phyloP scores from a whole-genome alignment of 73 alveolate species.

The Stentor coeruleus region DNA sequence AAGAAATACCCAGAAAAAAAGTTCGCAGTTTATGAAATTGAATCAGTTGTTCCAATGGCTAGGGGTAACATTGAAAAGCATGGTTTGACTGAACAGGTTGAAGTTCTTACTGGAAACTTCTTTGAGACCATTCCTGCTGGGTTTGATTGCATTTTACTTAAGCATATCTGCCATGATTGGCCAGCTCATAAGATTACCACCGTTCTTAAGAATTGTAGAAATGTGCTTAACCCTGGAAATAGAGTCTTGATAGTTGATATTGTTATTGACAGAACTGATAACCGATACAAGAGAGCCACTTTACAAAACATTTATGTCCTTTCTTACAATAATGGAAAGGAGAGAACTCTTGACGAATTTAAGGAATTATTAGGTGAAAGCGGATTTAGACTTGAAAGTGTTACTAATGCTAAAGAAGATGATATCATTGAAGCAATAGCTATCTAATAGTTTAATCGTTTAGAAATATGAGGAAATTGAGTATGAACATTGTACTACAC shows the following conservation, averaged over 20 bases:
- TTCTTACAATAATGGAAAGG: background rate
- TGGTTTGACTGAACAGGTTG: background rate
- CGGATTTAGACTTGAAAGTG: background rate
- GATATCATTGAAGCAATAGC: too few relatives aligned
- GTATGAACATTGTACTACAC: too few relatives aligned
- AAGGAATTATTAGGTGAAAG: background rate
- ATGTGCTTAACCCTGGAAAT: background rate
- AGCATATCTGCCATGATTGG: slow-evolving; percentile 13
- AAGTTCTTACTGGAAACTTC: slow-evolving; percentile 12
- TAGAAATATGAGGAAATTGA: too few relatives aligned
- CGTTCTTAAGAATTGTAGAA: slow-evolving; percentile 9
- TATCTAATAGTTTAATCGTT: too few relatives aligned
- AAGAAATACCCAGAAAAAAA: background rate
- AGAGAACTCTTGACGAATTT: background rate
- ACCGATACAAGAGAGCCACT: background rate
- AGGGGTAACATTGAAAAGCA: background rate
- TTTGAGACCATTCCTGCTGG: background rate
- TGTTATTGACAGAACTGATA: background rate
- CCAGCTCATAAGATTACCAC: background rate
- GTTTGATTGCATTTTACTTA: background rate
- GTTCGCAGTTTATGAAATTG: background rate
- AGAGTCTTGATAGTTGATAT: background rate
- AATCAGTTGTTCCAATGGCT: background rate
- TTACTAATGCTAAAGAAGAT: too few relatives aligned
- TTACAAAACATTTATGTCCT: background rate